phyloP scores from a whole-genome alignment of 176 grass and related monocot species.

The Avena sativa region DNA sequence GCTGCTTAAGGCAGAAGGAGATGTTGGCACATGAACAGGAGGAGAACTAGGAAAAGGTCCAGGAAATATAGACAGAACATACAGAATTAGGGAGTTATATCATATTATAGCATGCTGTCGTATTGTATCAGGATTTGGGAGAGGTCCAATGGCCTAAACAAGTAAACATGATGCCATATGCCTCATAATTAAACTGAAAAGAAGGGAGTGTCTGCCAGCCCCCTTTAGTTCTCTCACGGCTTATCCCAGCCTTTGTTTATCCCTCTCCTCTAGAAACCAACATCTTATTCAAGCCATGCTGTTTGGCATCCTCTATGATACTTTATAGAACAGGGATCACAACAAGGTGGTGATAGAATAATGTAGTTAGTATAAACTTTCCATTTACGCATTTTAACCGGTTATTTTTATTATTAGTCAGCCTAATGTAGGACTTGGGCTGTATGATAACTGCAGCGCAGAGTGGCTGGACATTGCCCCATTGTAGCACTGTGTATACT shows the following conservation, averaged over 20 bases:
- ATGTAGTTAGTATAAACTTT: slow-evolving; percentile 1
- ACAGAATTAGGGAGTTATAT: neutral
- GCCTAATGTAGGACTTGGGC: neutral
- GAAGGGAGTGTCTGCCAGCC: neutral
- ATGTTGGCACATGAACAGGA: neutral
- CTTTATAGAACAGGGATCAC: neutral
- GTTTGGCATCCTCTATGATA: neutral
- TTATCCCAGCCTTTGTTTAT: neutral
- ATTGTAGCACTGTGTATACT: slow-evolving; percentile 15
- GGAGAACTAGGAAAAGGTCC: neutral
- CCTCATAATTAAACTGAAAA: neutral
- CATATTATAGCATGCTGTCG: neutral
- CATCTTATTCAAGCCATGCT: neutral
- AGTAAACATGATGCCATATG: slow-evolving; percentile 17
- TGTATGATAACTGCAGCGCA: slow-evolving; percentile 2
- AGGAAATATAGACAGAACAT: neutral
- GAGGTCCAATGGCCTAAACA: slow-evolving; percentile 1
- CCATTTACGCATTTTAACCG: slow-evolving; percentile 4
- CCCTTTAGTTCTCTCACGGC: neutral
- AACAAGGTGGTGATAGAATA: neutral
- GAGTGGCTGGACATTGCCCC: neutral
- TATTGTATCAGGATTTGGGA: slow-evolving; percentile 5
- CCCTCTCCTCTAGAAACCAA: neutral
- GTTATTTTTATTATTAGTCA: slow-evolving; percentile 6
- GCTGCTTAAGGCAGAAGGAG: neutral